Percentiles rank a stretch among this genome's conserved stretches.
These are phyloP conservation scores for Isatis lusitanica DNA, from an alignment of 441 rosid genomes.

Conservation along the genomic window DNA sequence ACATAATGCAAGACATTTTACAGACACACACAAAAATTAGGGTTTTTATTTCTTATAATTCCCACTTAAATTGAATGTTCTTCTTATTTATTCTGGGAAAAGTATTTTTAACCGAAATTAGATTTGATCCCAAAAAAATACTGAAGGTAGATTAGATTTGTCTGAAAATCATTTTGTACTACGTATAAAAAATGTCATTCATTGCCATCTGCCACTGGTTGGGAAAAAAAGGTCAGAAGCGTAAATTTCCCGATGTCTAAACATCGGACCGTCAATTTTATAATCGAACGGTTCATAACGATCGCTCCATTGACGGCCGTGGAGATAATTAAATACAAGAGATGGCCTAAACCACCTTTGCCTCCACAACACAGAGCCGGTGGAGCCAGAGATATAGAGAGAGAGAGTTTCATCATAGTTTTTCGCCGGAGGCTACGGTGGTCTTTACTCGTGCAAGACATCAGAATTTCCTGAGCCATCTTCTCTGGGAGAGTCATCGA, in stretches of 20 bases:
- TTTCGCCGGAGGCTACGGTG: constrained; percentile 5
- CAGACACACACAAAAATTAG: too few species aligned
- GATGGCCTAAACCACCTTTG: constrained; percentile 21
- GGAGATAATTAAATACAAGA: constrained; percentile 10
- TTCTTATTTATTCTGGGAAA: not conserved
- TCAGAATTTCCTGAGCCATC: not conserved
- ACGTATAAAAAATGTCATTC: not conserved
- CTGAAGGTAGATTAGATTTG: not conserved
- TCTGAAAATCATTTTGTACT: not conserved
- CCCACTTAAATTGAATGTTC: not conserved
- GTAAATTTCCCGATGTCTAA: not conserved
- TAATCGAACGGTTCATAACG: constrained; percentile 15
- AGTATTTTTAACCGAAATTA: not conserved
- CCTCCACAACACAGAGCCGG: constrained; percentile 8
- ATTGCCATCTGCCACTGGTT: not conserved
- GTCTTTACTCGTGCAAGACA: not conserved
- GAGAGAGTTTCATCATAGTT: not conserved
- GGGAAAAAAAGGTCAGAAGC: not conserved
- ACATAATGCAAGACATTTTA: too few species aligned
- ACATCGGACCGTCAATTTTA: constrained; percentile 11
- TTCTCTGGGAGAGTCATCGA: not conserved
- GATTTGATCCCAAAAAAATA: too few species aligned
- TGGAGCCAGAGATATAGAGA: not conserved
- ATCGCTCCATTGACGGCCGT: not conserved
- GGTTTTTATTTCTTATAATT: not conserved